Base-by-base conservation (phyloP, 352 stramenopile species). In the Phytopythium boreale region DNA sequence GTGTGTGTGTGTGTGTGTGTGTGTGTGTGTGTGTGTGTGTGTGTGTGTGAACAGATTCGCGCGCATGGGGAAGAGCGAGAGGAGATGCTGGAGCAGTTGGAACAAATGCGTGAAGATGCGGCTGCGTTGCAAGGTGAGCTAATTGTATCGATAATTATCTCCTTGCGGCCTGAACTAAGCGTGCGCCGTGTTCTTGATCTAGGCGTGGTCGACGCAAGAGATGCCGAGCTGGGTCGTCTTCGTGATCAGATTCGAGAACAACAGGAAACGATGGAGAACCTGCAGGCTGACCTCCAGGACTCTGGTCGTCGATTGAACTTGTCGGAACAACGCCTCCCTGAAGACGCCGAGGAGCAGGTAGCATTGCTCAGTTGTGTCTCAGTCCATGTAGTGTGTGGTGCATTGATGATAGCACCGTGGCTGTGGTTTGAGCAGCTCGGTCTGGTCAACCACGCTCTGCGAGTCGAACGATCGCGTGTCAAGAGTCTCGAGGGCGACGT, bases 241-340 rank as follows among this genome's bases (percentile, higher is more conserved):
- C 69, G 70, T 4, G 68, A 75, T 17, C 82, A 93, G 52, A 85
- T 91, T 59, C 79, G 74, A 51, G 70, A 81, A 5, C 84, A 91
- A 56, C 84, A 91, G 43, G 39, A 75, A 20, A 61, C 62, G 36
- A 72, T 93, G 24, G 84, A 93, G 31, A 87, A 88, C 47, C 68
- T 88, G 46, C 74, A 82, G 69, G 66, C 64, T 19, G 79, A 88
- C 53, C 64, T 82, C 11, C 71, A 72, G 26, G 46, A 63, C 4
- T 46, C 7, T 36, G 43, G 19, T 1, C 22, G 58, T 15, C 61
- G 37, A 12, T 63, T 58, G 34, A 66, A 17, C 19, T 14, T 63
- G 10, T 59, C 44, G 3, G 26, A 41, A 5, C 31, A 62, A 19
- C 49, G 14, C 29, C 34, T 46, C 0, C 37, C 59, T 27, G 74